Base-by-base conservation (phyloP, 805 yeast species). In the Suhomyces sp. region DNA sequence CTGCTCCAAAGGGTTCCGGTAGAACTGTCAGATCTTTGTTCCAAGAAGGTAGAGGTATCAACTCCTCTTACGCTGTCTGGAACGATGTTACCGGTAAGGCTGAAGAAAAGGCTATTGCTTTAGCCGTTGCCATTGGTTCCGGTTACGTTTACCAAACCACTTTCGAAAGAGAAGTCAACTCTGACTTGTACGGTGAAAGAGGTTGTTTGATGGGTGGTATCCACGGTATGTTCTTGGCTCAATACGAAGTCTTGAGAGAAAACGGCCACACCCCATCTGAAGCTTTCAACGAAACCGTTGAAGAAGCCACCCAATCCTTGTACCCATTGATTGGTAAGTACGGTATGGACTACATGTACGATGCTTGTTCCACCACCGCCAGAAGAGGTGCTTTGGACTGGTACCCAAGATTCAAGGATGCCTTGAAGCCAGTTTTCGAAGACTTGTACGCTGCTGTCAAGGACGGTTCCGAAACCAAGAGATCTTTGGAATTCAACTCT, bases 271-370 rank as follows among this genome's bases (percentile, higher is more conserved):
- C 97, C 63, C 99, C 99, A 82, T 90, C 97, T 57, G 99, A 94
- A 84, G 98, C 99, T 68, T 94, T 94, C 92, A 94, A 94, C 81
- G 99, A 94, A 85, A 94, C 99, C 66, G 99, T 94, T 65, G 99
- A 94, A 85, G 99, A 94, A 83, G 99, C 99, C 63, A 94, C 99
- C 61, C 99, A 94, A 83, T 94, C 98, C 54, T 84, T 94, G 70
- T 94, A 94, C 89, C 99, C 99, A 79, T 87, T 94, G 83, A 78
- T 94, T 67, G 99, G 99, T 81, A 91, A 90, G 80, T 89, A 94
- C 85, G 99, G 99, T 82, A 94, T 94, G 99, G 99, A 94, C 81
- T 94, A 94, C 93, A 94, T 94, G 99, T 94, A 94, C 86, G 98
- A 94, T 74, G 99, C 99, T 69, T 94, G 99, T 82, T 94, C 99